Conservation (phyloP, 441 rosid species). For the Croton laevigatus region DNA sequence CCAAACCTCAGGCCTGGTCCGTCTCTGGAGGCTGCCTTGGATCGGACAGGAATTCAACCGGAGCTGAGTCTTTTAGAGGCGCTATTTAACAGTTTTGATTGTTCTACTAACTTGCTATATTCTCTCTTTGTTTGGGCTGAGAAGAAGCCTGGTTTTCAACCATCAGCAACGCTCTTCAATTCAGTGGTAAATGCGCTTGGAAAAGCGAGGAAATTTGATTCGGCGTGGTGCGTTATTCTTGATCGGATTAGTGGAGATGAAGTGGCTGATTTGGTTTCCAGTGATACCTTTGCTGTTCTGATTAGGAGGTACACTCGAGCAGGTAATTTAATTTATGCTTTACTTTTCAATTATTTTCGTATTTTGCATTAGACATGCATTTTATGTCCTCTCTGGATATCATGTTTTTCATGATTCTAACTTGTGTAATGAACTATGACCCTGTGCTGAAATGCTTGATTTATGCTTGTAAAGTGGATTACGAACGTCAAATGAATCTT, state of each 20-base stretch:
- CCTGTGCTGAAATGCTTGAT: neutral
- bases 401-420: neutral
- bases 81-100: slow-evolving; percentile 54
- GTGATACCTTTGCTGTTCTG: slow-evolving; percentile 54
- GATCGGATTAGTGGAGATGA: slow-evolving; percentile 36
- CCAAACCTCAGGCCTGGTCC: slow-evolving; percentile 39
- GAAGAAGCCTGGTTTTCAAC: slow-evolving; percentile 48
- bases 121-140: slow-evolving; percentile 71
- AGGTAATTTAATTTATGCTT: slow-evolving; percentile 37
- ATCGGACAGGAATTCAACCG: slow-evolving; percentile 54
- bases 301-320: slow-evolving; percentile 84
- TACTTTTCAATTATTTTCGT: neutral
- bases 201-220: slow-evolving; percentile 62
- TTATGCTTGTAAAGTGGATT: neutral
- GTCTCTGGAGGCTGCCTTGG: slow-evolving; percentile 47
- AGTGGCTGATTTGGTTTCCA: slow-evolving; percentile 45
- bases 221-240: slow-evolving; percentile 67
- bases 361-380: neutral
- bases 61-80: slow-evolving; percentile 38
- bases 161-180: slow-evolving; percentile 43
- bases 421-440: neutral
- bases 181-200: slow-evolving; percentile 52
- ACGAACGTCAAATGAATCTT: neutral
- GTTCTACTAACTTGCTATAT: slow-evolving; percentile 67
- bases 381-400: no score